Evolutionary conservation across 2,329 filamentous ascomycete species (phyloP).

Genomic region (Scleromitrula shiraiana): DNA sequence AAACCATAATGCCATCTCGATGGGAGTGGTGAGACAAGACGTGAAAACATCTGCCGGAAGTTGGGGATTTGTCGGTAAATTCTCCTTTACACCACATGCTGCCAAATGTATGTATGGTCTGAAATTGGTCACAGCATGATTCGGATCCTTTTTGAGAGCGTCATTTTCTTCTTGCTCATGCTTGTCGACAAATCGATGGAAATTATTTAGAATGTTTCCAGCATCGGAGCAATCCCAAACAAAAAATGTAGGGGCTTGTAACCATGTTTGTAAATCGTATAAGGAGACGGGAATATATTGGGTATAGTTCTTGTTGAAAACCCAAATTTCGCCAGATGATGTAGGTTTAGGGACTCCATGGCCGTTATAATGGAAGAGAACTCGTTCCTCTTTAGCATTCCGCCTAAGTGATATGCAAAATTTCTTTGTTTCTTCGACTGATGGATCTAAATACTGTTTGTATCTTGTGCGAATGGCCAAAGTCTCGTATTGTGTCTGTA

Average conservation of each 20-base stretch:
- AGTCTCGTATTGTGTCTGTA: slow-evolving; percentile 96
- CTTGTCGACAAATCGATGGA: slow-evolving; percentile 89
- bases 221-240: slow-evolving; percentile 98
- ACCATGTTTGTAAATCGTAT: slow-evolving; percentile 91
- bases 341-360: slow-evolving; percentile 96
- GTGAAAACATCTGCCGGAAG: slow-evolving; percentile 94
- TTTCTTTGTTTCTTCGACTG: slow-evolving; percentile 94
- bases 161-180: slow-evolving; percentile 86
- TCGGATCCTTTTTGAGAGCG: slow-evolving; percentile 65
- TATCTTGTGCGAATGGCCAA: slow-evolving; percentile 92
- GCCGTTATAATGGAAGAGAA: slow-evolving; percentile 97
- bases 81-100: slow-evolving; percentile 84
- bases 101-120: slow-evolving; percentile 78
- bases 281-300: slow-evolving; percentile 97
- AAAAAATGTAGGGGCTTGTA: slow-evolving; percentile 90
- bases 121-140: slow-evolving; percentile 69
- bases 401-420: slow-evolving; percentile 84
- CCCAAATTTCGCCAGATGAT: slow-evolving; percentile 94
- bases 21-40: slow-evolving; percentile 89
- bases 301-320: slow-evolving; percentile 97
- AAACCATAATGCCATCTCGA: slow-evolving; percentile 94
- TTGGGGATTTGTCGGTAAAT: slow-evolving; percentile 86
- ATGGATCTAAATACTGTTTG: slow-evolving; percentile 93
- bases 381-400: slow-evolving; percentile 91
- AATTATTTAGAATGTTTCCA: slow-evolving; percentile 91